Percentiles rank a stretch among this genome's conserved stretches.
phyloP scores from a whole-genome alignment of 768 basidiomycete genomes.

The Agrocybe praecox region DNA sequence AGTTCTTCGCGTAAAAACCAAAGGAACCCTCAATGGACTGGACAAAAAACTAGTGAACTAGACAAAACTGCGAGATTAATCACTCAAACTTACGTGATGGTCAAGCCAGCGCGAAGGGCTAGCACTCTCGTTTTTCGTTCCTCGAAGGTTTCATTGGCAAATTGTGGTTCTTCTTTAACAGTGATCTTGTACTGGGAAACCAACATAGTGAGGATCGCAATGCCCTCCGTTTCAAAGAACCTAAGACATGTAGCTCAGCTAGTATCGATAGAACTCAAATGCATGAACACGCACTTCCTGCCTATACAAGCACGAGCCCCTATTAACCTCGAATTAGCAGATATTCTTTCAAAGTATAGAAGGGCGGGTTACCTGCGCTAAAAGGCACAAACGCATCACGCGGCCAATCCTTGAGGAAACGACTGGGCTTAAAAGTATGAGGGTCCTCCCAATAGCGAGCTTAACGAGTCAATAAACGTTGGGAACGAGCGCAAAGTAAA shows the following conservation, averaged over 20 bases:
- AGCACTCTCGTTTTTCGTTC: slow-evolving; percentile 45
- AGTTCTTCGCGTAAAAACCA: slow-evolving; percentile 19
- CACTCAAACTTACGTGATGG: slow-evolving; percentile 44
- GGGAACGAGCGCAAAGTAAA: not conserved
- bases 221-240: slow-evolving; percentile 55
- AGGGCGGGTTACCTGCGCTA: slow-evolving; percentile 34
- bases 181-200: slow-evolving; percentile 48
- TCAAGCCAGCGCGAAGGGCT: slow-evolving; percentile 34
- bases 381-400: slow-evolving; percentile 58
- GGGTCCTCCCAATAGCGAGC: slow-evolving; percentile 62
- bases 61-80: not conserved
- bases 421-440: slow-evolving; percentile 42
- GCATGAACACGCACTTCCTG: slow-evolving; percentile 17
- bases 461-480: slow-evolving; percentile 16
- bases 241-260: slow-evolving; percentile 21
- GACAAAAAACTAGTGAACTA: not conserved
- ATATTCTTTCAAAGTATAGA: not conserved
- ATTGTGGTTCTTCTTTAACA: slow-evolving; percentile 52
- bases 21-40: slow-evolving; percentile 26
- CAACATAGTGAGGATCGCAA: slow-evolving; percentile 53
- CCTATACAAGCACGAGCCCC: slow-evolving; percentile 25
- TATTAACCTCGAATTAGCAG: not conserved
- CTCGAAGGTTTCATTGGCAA: slow-evolving; percentile 47
- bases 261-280: not conserved
- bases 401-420: slow-evolving; percentile 57